A percentile compares a stretch with the other conserved stretches of the same genome.
Conservation (phyloP, 257 asterid species). For the Agastache rugosa region DNA sequence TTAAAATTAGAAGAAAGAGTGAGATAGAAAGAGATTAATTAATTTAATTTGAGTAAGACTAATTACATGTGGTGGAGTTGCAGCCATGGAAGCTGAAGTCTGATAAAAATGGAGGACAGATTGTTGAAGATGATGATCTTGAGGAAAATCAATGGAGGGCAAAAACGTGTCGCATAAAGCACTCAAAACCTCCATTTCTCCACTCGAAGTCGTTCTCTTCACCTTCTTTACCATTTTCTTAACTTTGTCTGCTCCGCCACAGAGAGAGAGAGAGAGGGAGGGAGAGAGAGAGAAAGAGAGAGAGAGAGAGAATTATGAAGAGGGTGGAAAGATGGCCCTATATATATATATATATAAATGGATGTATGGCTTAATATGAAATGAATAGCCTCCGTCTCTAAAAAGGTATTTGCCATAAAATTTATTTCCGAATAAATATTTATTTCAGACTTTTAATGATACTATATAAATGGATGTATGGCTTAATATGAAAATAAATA, state of each 20-base stretch:
- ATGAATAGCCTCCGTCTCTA: no score
- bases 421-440: no score
- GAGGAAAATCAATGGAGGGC: slow-evolving; percentile 46
- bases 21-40: not conserved
- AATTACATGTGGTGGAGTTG: slow-evolving; percentile 51
- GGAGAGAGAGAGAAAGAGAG: not conserved
- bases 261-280: slow-evolving; percentile 21
- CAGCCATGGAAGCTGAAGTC: slow-evolving; percentile 70
- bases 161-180: slow-evolving; percentile 60
- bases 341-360: no score
- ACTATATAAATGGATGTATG: no score
- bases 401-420: no score
- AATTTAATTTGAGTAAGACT: not conserved
- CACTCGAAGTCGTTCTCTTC: slow-evolving; percentile 24
- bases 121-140: not conserved
- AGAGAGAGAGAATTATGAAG: slow-evolving; percentile 12
- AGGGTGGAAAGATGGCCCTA: not conserved
- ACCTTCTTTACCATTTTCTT: not conserved
- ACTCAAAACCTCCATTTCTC: slow-evolving; percentile 59
- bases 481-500: not conserved
- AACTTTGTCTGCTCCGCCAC: not conserved
- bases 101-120: slow-evolving; percentile 40
- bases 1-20: no score
- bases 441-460: no score
- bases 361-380: not conserved